Evolutionary conservation across 2,329 filamentous ascomycete genomes (phyloP).

Genomic region (Diplodia scrobiculata): DNA sequence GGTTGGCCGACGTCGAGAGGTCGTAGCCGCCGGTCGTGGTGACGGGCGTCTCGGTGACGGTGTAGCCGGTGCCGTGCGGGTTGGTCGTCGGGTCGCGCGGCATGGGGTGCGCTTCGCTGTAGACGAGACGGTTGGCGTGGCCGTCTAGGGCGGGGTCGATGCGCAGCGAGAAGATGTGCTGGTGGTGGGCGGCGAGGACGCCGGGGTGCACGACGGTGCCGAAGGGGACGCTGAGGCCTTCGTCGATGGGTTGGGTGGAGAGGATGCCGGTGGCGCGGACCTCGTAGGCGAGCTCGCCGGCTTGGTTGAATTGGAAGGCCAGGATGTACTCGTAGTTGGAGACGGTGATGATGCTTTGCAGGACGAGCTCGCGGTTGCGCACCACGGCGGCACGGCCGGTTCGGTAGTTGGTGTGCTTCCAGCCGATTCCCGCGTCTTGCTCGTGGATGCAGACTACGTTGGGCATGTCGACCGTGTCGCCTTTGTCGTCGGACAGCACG

Average conservation of each 20-base stretch:
- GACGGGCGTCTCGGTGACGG: conserved; percentile 51
- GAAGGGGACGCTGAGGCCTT: conserved; percentile 64
- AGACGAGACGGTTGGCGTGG: conserved; percentile 50
- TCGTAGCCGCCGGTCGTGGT: conserved; percentile 56
- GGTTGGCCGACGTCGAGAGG: conserved; percentile 49
- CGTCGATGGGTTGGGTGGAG: conserved; percentile 67
- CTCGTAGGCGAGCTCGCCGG: conserved; percentile 67
- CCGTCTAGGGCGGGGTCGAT: conserved; percentile 54
- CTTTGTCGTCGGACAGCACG: conserved; percentile 62
- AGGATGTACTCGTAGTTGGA: conserved; percentile 75
- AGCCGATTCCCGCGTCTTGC: conserved; percentile 68
- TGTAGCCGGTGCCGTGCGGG: conserved; percentile 58
- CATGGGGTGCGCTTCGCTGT: conserved; percentile 62
- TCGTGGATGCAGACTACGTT: conserved; percentile 72
- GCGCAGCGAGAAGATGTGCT: conserved; percentile 69
- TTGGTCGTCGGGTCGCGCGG: conserved; percentile 57
- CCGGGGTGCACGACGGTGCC: conserved; percentile 70
- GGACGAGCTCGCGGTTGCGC: conserved; percentile 65
- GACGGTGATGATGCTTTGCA: conserved; percentile 71
- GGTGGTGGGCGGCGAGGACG: conserved; percentile 69
- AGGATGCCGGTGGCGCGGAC: conserved; percentile 70
- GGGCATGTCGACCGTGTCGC: conserved; percentile 60
- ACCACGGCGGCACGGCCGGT: conserved; percentile 65
- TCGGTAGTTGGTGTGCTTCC: conserved; percentile 73
- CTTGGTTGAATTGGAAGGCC: conserved; percentile 71